phyloP scores from a whole-genome alignment of 2,329 filamentous ascomycete genomes.

The Diaporthe sp. region DNA sequence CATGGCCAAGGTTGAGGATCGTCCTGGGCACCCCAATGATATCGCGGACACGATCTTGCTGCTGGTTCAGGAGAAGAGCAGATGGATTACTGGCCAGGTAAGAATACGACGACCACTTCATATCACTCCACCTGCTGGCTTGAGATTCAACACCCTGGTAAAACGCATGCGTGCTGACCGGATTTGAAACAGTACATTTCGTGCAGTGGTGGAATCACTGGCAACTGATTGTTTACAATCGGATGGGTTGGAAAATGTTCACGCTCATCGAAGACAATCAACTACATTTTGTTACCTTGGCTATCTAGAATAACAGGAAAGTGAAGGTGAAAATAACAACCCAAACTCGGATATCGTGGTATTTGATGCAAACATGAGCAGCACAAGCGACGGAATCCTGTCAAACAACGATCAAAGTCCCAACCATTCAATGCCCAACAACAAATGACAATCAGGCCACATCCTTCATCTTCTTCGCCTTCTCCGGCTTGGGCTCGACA shows the following conservation, averaged over 20 bases:
- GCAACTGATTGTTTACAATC: not conserved
- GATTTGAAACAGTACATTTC: conserved; percentile 45
- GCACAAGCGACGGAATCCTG: not conserved
- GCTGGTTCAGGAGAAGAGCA: conserved; percentile 49
- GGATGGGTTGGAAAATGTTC: too few species aligned
- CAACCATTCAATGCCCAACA: not conserved
- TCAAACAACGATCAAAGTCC: not conserved
- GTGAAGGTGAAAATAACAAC: not conserved
- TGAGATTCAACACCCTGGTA: rapidly evolving
- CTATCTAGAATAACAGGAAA: not conserved
- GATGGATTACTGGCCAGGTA: conserved; percentile 55
- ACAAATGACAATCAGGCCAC: not conserved
- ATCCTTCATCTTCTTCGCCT: conserved; percentile 6
- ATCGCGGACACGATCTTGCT: conserved; percentile 54
- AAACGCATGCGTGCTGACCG: not conserved
- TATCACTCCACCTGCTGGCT: too few species aligned
- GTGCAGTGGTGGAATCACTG: conserved; percentile 49
- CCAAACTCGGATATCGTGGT: conserved; percentile 17
- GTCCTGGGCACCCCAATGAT: conserved; percentile 50
- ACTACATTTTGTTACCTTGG: not conserved
- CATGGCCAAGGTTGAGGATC: conserved; percentile 45
- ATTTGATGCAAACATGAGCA: conserved; percentile 1
- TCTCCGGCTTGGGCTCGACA: conserved; percentile 14
- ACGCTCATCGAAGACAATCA: not conserved
- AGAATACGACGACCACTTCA: not conserved